Evolutionary conservation across 2,329 filamentous ascomycete genomes (phyloP), one percentile per base, ranked within the genome.

Genomic region (Xylaria hypoxylon): DNA sequence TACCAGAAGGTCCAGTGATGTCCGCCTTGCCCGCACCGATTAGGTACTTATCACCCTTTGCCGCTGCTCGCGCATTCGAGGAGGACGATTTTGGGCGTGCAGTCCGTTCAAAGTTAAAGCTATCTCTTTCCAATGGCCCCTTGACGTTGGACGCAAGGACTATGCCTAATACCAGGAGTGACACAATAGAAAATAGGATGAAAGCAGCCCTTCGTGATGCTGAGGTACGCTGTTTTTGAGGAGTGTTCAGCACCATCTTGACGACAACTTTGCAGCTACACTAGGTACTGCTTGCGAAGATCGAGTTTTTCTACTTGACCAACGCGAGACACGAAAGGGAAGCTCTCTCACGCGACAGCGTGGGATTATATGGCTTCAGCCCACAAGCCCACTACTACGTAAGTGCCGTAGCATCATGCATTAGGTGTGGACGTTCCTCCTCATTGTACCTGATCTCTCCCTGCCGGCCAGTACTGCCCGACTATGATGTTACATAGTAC

Each of bases 1-100:
- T 68, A 70, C 68, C 68, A 5, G 96, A 92, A 0, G 93, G 93
- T 3, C 92, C 85, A 1, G 85, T 87, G 69, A 87, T 85, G 71
- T 87, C 85, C 17, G 80, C 85, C 70, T 85, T 86, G 48, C 85
- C 85, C 13, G 83, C 83, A 3, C 85, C 85, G 19, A 87, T 68
- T 2, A 87, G 77, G 65, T 85, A 87, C 61, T 79, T 76, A 68
- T 83, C 81, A 24, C 79, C 79, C 7, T 72, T 75, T 26, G 65
- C 65, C 59, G 69, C 70, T 38, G 65, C 73, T 64, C 71, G 71
- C 19, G 67, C 38, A 42, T 69, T 70, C 38, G 68, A 60, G 17
- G 65, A 60, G 6, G 62, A 67, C 17, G 56, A 38, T 38, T 68
- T 56, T 7, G 48, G 62, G 48, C 64, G 64, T 28, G 58, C 56